These are phyloP conservation scores for Capronia americana DNA, from an alignment of 2,329 filamentous ascomycete species.

Conservation along the genomic window DNA sequence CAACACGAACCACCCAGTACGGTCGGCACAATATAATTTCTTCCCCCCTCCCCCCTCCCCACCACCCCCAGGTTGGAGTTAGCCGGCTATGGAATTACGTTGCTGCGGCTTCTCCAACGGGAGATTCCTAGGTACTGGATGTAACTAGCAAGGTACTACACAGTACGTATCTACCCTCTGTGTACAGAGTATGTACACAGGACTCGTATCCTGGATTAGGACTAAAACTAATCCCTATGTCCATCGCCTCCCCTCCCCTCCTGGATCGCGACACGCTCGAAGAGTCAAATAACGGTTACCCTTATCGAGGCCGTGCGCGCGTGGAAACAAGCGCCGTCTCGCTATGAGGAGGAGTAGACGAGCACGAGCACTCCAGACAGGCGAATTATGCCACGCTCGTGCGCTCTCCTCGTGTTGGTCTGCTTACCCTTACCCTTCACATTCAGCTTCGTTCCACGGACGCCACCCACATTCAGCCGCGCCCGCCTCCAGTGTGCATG, in stretches of 20 bases:
- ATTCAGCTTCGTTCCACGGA: not conserved
- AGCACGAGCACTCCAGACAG: not conserved
- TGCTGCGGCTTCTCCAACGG: not conserved
- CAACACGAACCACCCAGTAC: too few species aligned
- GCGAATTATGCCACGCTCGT: not conserved
- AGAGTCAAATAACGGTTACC: not conserved
- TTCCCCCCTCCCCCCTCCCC: too few species aligned
- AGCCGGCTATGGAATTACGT: not conserved
- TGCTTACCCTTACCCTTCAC: not conserved
- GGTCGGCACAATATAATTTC: not conserved
- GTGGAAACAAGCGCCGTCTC: not conserved
- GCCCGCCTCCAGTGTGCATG: not conserved
- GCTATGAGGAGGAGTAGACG: not conserved
- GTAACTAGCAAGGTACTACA: too few species aligned
- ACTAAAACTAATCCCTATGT: too few species aligned
- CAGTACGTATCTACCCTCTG: too few species aligned
- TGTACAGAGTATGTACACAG: too few species aligned
- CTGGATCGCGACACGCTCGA: too few species aligned
- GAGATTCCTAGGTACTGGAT: too few species aligned
- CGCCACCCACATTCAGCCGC: conserved; percentile 14
- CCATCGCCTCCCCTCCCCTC: too few species aligned
- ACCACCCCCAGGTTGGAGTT: not conserved
- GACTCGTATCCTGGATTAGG: too few species aligned
- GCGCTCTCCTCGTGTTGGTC: not conserved
- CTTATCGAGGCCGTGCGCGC: not conserved